Evolutionary conservation across 768 basidiomycete species (phyloP).

Genomic region (Tricholoma sp.): DNA sequence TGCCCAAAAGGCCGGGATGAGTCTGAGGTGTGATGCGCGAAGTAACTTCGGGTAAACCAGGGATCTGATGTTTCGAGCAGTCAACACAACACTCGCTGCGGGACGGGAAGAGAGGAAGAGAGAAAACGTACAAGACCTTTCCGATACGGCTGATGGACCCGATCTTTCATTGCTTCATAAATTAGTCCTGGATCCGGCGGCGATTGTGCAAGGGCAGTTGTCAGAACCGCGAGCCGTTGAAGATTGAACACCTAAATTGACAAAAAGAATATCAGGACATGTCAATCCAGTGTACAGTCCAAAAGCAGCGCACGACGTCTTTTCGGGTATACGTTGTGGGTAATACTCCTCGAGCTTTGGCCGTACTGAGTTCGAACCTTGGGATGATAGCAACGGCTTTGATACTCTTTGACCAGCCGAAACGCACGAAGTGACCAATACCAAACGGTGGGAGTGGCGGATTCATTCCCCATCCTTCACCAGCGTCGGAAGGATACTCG

Average conservation of each 20-base stretch:
- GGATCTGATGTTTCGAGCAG: slow-evolving; percentile 55
- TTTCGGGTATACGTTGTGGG: slow-evolving; percentile 81
- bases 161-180: slow-evolving; percentile 99
- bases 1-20: slow-evolving; percentile 93
- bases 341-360: slow-evolving; percentile 87
- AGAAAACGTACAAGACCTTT: slow-evolving; percentile 62
- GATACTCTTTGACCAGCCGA: slow-evolving; percentile 79
- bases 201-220: slow-evolving; percentile 83
- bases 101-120: neutral
- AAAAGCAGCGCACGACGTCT: slow-evolving; percentile 65
- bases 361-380: slow-evolving; percentile 92
- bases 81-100: neutral
- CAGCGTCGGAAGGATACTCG: slow-evolving; percentile 91
- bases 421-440: slow-evolving; percentile 92
- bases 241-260: slow-evolving; percentile 88
- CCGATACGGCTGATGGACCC: slow-evolving; percentile 95
- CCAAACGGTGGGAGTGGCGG: slow-evolving; percentile 86
- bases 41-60: slow-evolving; percentile 91
- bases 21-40: slow-evolving; percentile 80
- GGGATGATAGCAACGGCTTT: slow-evolving; percentile 94
- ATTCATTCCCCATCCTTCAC: slow-evolving; percentile 83
- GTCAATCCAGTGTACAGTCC: neutral
- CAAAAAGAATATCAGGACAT: slow-evolving; percentile 1
- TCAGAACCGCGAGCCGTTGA: slow-evolving; percentile 92
- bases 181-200: slow-evolving; percentile 96